Conservation (phyloP, 805 yeast species). For the Saccharomyces jurei region DNA sequence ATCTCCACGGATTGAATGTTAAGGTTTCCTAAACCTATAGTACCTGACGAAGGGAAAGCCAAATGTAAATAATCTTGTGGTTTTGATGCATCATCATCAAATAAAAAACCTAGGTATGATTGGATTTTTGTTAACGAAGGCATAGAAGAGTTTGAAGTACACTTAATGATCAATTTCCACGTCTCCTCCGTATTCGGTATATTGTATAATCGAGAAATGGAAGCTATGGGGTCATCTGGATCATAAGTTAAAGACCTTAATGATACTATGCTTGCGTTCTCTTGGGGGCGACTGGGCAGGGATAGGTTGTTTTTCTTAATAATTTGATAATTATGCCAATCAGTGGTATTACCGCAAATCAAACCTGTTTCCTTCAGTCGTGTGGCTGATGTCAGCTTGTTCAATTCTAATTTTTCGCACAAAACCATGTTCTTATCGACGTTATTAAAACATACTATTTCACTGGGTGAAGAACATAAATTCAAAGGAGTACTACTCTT, state of each 20-base stretch:
- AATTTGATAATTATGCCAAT: slow-evolving; percentile 40
- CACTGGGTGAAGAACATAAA: slow-evolving; percentile 26
- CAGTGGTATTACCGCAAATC: slow-evolving; percentile 73
- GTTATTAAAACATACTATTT: slow-evolving; percentile 38
- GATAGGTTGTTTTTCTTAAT: slow-evolving; percentile 15
- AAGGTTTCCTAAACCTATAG: slow-evolving; percentile 67
- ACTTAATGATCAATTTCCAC: slow-evolving; percentile 50
- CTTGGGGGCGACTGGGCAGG: slow-evolving; percentile 39
- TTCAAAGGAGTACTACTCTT: background rate
- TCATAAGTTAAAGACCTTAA: slow-evolving; percentile 27
- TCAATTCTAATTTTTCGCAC: slow-evolving; percentile 75
- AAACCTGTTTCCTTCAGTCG: slow-evolving; percentile 35
- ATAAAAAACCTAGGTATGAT: slow-evolving; percentile 7
- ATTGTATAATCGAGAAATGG: slow-evolving; percentile 33
- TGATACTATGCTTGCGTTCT: slow-evolving; percentile 40
- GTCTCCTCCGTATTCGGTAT: slow-evolving; percentile 39
- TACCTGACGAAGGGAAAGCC: slow-evolving; percentile 81
- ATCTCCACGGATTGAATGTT: slow-evolving; percentile 59
- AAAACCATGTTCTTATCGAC: slow-evolving; percentile 65
- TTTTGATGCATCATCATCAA: slow-evolving; percentile 13
- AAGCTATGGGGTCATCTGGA: slow-evolving; percentile 9
- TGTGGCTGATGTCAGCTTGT: slow-evolving; percentile 77
- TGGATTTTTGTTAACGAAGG: slow-evolving; percentile 35
- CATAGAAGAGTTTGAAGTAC: slow-evolving; percentile 51
- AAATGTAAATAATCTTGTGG: slow-evolving; percentile 20